A percentile compares a stretch with the other conserved stretches of the same genome.
These are phyloP conservation scores for Lasiodiplodia gonubiensis DNA, from an alignment of 2,329 filamentous ascomycete genomes.

Conservation along the genomic window DNA sequence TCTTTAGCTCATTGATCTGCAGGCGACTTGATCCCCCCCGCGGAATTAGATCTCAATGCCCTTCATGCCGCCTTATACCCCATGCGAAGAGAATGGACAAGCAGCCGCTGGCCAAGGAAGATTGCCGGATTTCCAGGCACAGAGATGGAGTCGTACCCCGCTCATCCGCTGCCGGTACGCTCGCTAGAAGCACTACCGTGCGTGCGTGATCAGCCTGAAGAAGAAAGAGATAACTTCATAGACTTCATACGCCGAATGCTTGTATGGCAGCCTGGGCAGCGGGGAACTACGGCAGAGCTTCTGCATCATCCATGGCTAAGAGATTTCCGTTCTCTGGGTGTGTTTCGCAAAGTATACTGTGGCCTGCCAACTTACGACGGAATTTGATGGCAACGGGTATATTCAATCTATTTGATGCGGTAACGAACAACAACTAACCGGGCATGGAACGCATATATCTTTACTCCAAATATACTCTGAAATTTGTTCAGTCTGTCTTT, in stretches of 20 bases:
- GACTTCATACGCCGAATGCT: background rate
- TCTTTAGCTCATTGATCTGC: background rate
- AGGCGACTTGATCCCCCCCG: background rate
- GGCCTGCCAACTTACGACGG: background rate
- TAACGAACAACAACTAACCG: too few relatives aligned
- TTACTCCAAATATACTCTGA: too few relatives aligned
- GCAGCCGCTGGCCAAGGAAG: fast-evolving
- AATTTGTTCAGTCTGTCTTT: too few relatives aligned
- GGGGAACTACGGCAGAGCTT: background rate
- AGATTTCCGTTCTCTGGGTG: background rate
- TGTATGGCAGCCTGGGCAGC: background rate
- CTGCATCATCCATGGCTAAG: background rate
- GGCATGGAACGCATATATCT: too few relatives aligned
- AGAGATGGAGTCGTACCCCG: background rate
- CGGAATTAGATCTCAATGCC: background rate
- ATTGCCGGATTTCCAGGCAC: background rate
- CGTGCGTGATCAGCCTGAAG: background rate
- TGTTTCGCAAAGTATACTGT: background rate
- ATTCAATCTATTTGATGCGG: too few relatives aligned
- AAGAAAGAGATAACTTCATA: background rate
- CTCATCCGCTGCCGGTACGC: background rate
- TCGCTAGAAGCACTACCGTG: background rate
- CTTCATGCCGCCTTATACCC: background rate
- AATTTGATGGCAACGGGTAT: background rate
- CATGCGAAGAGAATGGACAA: background rate